Evolutionary conservation across 345 rosid species (phyloP).

Genomic region (Citrus reticulata): DNA sequence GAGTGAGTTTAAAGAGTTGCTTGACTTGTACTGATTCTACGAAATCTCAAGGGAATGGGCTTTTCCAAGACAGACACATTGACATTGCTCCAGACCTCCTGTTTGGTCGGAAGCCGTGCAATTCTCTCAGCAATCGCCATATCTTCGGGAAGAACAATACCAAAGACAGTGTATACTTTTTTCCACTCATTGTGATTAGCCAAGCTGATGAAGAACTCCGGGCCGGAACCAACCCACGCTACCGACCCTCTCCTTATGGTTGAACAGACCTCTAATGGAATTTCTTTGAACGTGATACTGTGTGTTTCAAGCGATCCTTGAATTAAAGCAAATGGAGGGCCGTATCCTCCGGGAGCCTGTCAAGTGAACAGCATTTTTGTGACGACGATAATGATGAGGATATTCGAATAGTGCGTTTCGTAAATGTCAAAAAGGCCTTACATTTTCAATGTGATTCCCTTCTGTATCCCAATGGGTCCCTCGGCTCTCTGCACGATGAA

Average conservation of each 20-base stretch:
- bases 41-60: slow-evolving; percentile 32
- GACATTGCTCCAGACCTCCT: slow-evolving; percentile 43
- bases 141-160: slow-evolving; percentile 49
- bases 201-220: slow-evolving; percentile 58
- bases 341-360: slow-evolving; percentile 48
- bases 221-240: slow-evolving; percentile 54
- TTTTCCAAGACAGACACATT: slow-evolving; percentile 45
- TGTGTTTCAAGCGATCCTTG: slow-evolving; percentile 56
- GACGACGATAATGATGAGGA: neutral
- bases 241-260: slow-evolving; percentile 44
- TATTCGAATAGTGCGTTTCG: no score
- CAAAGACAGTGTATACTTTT: slow-evolving; percentile 39
- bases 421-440: slow-evolving; percentile 11
- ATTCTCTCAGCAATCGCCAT: slow-evolving; percentile 45
- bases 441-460: slow-evolving; percentile 46
- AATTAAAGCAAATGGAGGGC: slow-evolving; percentile 54
- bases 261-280: slow-evolving; percentile 39
- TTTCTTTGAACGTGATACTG: slow-evolving; percentile 31
- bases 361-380: neutral
- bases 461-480: slow-evolving; percentile 44
- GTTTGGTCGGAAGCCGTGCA: slow-evolving; percentile 36
- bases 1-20: slow-evolving; percentile 1
- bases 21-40: slow-evolving; percentile 21
- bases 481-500: slow-evolving; percentile 52
- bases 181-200: slow-evolving; percentile 52